phyloP scores from a whole-genome alignment of 768 basidiomycete genomes.

The Auricularia sp. region DNA sequence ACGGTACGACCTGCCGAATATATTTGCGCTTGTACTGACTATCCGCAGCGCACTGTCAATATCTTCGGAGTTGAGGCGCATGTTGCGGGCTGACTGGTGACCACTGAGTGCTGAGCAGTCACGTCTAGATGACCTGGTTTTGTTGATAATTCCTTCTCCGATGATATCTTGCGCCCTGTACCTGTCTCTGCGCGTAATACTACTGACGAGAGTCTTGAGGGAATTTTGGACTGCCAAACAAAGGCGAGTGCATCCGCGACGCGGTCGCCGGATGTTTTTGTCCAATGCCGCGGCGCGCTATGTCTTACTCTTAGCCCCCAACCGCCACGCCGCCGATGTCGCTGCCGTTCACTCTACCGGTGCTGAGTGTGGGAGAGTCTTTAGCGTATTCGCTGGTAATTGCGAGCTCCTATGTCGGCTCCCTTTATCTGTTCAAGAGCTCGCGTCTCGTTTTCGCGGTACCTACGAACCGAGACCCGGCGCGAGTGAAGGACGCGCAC shows the following conservation, averaged over 20 bases:
- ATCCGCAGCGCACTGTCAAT: constrained; percentile 11
- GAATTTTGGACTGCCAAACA: no score
- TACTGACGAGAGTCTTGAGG: no score
- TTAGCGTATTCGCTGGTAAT: constrained; percentile 25
- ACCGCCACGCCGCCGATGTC: background rate
- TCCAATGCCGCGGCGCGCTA: background rate
- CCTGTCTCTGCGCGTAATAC: no score
- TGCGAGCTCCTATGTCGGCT: constrained; percentile 66
- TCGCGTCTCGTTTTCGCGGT: constrained; percentile 45
- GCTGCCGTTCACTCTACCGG: background rate
- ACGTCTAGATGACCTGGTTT: no score
- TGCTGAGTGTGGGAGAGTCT: background rate
- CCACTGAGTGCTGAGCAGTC: background rate
- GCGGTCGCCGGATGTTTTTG: no score
- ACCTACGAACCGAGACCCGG: constrained; percentile 16
- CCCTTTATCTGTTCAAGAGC: constrained; percentile 65
- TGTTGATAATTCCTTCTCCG: no score
- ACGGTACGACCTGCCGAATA: constrained; percentile 28
- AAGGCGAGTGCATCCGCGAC: no score
- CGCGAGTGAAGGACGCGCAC: constrained; percentile 18
- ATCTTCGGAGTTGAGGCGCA: constrained; percentile 17
- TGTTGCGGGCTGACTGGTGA: background rate
- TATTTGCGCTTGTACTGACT: background rate
- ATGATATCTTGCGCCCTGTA: no score
- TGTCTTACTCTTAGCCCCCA: background rate